Percentiles rank a stretch among this genome's conserved stretches.
Conservation (phyloP, 2,329 filamentous ascomycete genomes). For the Thyridium curvatum region DNA sequence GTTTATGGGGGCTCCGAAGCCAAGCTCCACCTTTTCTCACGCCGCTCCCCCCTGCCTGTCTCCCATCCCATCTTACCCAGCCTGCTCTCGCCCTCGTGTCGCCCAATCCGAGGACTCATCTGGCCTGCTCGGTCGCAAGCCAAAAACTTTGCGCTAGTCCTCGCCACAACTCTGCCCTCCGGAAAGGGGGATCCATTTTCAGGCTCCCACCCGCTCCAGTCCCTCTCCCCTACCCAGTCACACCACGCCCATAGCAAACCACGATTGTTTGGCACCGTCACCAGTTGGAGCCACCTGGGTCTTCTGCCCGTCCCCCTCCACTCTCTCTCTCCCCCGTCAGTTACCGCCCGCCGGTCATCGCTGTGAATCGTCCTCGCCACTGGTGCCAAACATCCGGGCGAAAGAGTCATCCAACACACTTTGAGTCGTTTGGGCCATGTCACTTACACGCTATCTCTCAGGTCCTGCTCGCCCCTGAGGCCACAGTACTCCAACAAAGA, state of each 20-base stretch:
- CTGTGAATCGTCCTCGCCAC: slow-evolving; percentile 10
- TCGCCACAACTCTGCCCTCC: slow-evolving; percentile 15
- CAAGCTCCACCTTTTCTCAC: no score
- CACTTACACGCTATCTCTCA: no score
- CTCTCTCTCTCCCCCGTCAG: slow-evolving; percentile 13
- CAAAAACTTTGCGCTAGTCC: neutral
- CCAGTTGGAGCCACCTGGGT: slow-evolving; percentile 26
- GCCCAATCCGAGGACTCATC: neutral
- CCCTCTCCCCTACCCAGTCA: slow-evolving; percentile 17
- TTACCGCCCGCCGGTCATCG: slow-evolving; percentile 5
- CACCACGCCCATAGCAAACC: slow-evolving; percentile 15
- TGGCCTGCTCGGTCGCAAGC: no score
- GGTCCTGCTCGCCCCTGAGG: no score
- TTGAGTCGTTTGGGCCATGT: no score
- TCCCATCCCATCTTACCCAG: no score
- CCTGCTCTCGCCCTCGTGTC: no score
- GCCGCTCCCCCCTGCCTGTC: no score
- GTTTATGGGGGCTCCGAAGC: no score
- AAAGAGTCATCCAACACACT: slow-evolving; percentile 14
- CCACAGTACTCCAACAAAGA: no score
- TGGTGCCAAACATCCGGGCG: no score
- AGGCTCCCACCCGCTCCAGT: slow-evolving; percentile 21
- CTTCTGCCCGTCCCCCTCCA: slow-evolving; percentile 9
- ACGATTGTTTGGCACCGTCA: no score
- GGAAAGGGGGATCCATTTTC: slow-evolving; percentile 15